phyloP scores from a whole-genome alignment of 2,329 filamentous ascomycete species.

The Eurotiales sp. region DNA sequence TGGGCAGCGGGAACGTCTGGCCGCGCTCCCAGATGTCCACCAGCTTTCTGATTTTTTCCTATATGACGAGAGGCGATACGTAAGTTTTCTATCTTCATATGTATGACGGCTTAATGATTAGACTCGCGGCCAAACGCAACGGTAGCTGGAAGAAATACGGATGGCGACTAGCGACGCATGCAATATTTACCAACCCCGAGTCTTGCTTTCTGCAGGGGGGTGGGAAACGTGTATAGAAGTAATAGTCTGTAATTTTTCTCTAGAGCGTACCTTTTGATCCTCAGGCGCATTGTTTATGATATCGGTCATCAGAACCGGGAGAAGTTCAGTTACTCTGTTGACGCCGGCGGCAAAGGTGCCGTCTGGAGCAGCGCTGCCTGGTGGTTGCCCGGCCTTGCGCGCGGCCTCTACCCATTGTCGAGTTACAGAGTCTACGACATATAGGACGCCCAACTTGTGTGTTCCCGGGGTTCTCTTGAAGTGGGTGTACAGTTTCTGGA shows the following conservation, averaged over 20 bases:
- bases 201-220: constrained; percentile 13
- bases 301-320: constrained; percentile 93
- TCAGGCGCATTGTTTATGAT: constrained; percentile 82
- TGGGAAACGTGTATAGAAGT: not conserved
- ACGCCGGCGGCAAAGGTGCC: constrained; percentile 94
- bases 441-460: constrained; percentile 97
- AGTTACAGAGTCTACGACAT: constrained; percentile 99
- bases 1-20: constrained; percentile 76
- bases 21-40: constrained; percentile 98
- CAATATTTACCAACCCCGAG: constrained; percentile 9
- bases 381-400: constrained; percentile 75
- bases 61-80: constrained; percentile 45
- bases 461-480: constrained; percentile 92
- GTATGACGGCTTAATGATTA: too few species aligned
- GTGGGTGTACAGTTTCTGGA: constrained; percentile 94
- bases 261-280: constrained; percentile 90
- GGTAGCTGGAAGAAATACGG: constrained; percentile 15
- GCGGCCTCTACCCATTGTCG: constrained; percentile 98
- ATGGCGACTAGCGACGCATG: constrained; percentile 8
- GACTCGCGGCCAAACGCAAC: too few species aligned
- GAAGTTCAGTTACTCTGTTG: constrained; percentile 91
- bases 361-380: constrained; percentile 76
- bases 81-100: constrained; percentile 50
- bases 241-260: constrained; percentile 25
- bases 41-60: constrained; percentile 94